Evolutionary conservation across 2,329 filamentous ascomycete genomes (phyloP), one percentile per base, ranked within the genome.

Genomic region (Grosmannia serpens): DNA sequence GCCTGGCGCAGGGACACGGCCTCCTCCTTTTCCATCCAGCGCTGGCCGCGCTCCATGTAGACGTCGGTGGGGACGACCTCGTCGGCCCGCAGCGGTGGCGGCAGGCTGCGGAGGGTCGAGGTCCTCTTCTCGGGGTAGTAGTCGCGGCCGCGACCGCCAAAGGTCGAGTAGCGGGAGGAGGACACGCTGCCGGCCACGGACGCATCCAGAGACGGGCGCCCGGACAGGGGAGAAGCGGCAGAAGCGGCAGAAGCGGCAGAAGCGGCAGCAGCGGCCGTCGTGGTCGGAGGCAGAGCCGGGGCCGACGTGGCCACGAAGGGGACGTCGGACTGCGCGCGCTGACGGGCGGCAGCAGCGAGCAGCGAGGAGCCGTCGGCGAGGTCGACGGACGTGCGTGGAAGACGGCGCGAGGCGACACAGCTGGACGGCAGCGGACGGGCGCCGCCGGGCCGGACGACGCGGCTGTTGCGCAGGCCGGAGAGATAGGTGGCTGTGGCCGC

Each of bases 1-100:
- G 88, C 87, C 61, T 84, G 79, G 22, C 86, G 81, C 60, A 91
- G 71, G 24, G 86, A 86, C 41, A 79, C 78, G 4, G 83, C 85
- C 70, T 91, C 88, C 67, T 90, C 86, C 69, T 87, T 88, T 69
- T 91, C 88, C 81, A 89, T 88, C 85, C 87, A 89, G 65, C 87
- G 76, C 67, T 84, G 82, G 22, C 86, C 86, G 59, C 84, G 81
- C 70, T 91, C 88, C 58, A 88, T 85, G 69, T 91, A 91, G 9
- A 80, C 83, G 50, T 83, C 76, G 60, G 79, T 87, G 8, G 84
- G 81, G 20, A 86, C 83, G 54, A 86, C 78, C 55, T 84, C 77
- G 2, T 78, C 81, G 1, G 83, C 80, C 62, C 76, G 83, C 59
- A 83, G 66, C 17, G 79, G 77, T 20, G 54, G 60, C 0, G 50